Conservation (phyloP, 2,329 filamentous ascomycete genomes). For the Diaporthe ampelina region DNA sequence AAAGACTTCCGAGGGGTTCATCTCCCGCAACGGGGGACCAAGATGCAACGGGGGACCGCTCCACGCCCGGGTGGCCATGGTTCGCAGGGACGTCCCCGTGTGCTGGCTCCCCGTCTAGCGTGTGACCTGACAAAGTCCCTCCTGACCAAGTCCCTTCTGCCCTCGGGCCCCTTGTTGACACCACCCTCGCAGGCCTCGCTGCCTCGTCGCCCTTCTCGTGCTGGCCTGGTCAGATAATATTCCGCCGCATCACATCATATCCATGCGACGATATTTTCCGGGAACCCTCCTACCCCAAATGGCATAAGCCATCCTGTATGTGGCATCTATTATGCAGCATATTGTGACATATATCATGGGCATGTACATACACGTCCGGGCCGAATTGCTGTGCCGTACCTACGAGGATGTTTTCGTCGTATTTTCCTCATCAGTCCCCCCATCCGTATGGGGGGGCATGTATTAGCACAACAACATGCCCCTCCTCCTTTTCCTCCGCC, state of each 20-base stretch:
- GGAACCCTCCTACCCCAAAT: conserved; percentile 2
- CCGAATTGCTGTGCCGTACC: too few relatives aligned
- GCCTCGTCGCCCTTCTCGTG: background rate
- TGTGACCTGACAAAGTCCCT: background rate
- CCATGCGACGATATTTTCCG: background rate
- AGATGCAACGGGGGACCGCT: conserved; percentile 8
- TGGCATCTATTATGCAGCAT: background rate
- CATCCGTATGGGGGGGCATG: too few relatives aligned
- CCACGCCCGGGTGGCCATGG: background rate
- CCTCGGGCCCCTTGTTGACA: too few relatives aligned
- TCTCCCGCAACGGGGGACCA: conserved; percentile 4
- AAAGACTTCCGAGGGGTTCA: conserved; percentile 23
- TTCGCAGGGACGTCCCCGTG: conserved; percentile 6
- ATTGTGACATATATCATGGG: background rate
- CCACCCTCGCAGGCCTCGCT: too few relatives aligned
- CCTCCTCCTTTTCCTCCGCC: too few relatives aligned
- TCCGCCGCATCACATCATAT: background rate
- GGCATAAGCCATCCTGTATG: background rate
- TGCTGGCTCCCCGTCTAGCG: background rate
- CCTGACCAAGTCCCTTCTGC: too few relatives aligned
- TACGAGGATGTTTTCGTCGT: too few relatives aligned
- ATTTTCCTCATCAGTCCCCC: too few relatives aligned
- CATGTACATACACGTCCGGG: too few relatives aligned
- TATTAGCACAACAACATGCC: too few relatives aligned
- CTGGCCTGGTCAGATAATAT: background rate